phyloP scores from a whole-genome alignment of 139 green algal species.

The Auxenochlorella pyrenoidosa region DNA sequence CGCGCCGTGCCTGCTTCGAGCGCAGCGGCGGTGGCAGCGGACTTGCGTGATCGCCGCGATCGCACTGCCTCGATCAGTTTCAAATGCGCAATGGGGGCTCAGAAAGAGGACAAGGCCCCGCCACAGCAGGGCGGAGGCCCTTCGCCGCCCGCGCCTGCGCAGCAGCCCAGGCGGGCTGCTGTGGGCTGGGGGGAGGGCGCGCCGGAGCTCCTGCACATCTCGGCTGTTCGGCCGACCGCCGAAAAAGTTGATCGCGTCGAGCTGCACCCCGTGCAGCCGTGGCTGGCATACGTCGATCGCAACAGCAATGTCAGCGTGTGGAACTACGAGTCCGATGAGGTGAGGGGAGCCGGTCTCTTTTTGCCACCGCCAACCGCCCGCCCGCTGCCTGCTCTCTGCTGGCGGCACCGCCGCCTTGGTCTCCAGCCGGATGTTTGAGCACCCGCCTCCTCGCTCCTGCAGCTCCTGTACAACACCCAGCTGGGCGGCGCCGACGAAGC shows the following conservation, averaged over 20 bases:
- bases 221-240: not conserved
- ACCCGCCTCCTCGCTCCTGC: not conserved
- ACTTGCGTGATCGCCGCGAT: not conserved
- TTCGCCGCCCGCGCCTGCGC: not conserved
- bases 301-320: conserved; percentile 51
- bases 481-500: conserved; percentile 57
- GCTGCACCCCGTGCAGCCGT: conserved; percentile 69
- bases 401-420: not conserved
- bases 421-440: too few relatives aligned
- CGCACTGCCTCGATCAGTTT: not conserved
- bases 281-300: conserved; percentile 59
- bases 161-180: not conserved
- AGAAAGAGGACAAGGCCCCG: too few relatives aligned
- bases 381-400: not conserved
- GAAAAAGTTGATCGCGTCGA: conserved; percentile 47
- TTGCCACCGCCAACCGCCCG: not conserved
- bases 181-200: not conserved
- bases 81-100: too few relatives aligned
- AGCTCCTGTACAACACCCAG: conserved; percentile 60
- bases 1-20: not conserved
- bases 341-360: not conserved
- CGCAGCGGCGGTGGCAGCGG: not conserved
- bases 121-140: too few relatives aligned
- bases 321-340: conserved; percentile 67
- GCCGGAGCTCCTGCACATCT: conserved; percentile 15